Evolutionary conservation across 2,329 filamentous ascomycete species (phyloP).

Genomic region (Juglanconis sp.): DNA sequence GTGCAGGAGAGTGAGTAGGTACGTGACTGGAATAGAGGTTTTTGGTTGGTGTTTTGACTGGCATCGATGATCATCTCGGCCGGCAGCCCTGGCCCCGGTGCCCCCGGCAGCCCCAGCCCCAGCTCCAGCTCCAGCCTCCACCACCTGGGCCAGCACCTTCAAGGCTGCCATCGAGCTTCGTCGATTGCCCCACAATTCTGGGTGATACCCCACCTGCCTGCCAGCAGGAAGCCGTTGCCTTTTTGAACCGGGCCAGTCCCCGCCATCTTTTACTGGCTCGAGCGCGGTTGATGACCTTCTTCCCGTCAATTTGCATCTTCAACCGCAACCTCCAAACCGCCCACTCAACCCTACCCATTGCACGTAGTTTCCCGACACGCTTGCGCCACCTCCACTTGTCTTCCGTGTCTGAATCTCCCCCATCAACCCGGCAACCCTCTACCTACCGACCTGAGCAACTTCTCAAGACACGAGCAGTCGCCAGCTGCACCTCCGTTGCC

Average conservation of each 20-base stretch:
- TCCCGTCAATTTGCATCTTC: not conserved
- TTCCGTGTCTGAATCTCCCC: not conserved
- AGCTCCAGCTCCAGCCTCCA: not conserved
- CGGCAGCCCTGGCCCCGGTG: no score
- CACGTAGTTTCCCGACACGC: no score
- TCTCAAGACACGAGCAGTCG: conserved; percentile 19
- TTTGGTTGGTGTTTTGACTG: no score
- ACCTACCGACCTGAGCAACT: not conserved
- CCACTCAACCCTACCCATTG: conserved; percentile 7
- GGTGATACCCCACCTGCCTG: not conserved
- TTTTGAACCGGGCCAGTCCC: not conserved
- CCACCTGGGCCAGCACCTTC: not conserved
- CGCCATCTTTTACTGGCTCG: not conserved
- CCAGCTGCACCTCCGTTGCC: conserved; percentile 35
- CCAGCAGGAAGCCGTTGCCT: not conserved
- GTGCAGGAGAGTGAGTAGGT: no score
- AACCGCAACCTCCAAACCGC: conserved; percentile 4
- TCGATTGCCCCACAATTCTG: not conserved
- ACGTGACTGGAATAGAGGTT: no score
- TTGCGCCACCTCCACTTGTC: not conserved
- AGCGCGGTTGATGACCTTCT: not conserved
- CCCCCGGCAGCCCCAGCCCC: not conserved
- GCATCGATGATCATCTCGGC: no score
- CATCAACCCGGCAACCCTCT: not conserved
- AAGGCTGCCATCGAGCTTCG: conserved; percentile 9